Base-by-base conservation (phyloP, 768 basidiomycete genomes). In the Peribolospora baueri region DNA sequence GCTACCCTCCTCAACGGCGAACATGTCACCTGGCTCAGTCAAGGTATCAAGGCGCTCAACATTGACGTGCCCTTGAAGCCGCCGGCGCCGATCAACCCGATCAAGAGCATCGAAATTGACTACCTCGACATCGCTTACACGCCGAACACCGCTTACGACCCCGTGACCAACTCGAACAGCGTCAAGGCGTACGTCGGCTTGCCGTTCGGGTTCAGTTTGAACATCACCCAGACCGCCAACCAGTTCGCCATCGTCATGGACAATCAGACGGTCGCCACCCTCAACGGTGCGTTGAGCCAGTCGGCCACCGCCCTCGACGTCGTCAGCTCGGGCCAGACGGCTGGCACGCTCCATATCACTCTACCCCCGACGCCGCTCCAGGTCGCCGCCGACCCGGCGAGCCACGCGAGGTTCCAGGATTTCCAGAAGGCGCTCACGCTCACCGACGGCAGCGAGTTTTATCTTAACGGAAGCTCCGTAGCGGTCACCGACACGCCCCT, bases 1-100 rank as follows among this genome's bases (percentile, higher is more conserved):
- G 77, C 79, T 7, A 63, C 73, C 3, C 79, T 79, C 58, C 50
- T 66, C 3, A 77, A 80, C 63, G 75, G 75, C 38, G 66, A 73
- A 9, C 61, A 66, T 4, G 74, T 83, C 55, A 74, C 75, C 6
- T 84, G 81, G 81, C 73, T 84, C 11, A 78, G 72, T 56, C 64
- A 69, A 53, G 81, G 79, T 5, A 64, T 84, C 40, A 63, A 74
- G 61, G 70, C 72, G 37, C 71, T 84, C 14, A 62, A 64, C n/a
- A 69, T 82, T 47, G 69, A 70, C 5, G 79, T 83, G 1, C 81
- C 80, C 2, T 79, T 82, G 66, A 72, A 67, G 55, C 2, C 46
- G 64, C 70, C 7, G 61, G 58, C 41, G 2, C 70, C 75, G 3
- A 79, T 82, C 55, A 69, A 75, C 60, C 78, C 80, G 11, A 82